Evolutionary conservation across 2,329 filamentous ascomycete genomes (phyloP), one percentile per base, ranked within the genome.

Genomic region (Colletotrichum siamense): DNA sequence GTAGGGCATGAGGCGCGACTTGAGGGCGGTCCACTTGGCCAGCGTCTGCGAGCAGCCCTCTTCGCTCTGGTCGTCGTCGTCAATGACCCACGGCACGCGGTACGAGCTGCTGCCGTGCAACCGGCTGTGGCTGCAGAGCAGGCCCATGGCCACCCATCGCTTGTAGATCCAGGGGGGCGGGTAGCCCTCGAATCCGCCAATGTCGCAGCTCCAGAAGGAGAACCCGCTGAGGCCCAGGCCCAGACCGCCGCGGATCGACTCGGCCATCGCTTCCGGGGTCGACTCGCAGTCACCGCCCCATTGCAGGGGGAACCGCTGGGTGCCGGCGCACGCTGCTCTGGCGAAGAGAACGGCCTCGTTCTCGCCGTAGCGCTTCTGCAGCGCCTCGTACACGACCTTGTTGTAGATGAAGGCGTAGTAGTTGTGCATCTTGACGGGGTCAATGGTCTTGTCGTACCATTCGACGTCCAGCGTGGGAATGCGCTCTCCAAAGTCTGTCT

Each of bases 231-330:
- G 85, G 16, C 92, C 91, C 59, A 94, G 88, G 10, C 89, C 91
- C 3, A 94, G 84, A 0, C 93, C 93, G 16, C 93, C 93, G 10
- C 93, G 91, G 8, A 94, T 84, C 1, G 91, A 93, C 84, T 95
- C 94, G 5, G 92, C 94, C 87, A 95, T 93, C 18, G 93, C 94
- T 80, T 94, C 92, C 61, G 93, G 92, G 1, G 93, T 95, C 34
- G 91, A 93, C 83, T 95, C 94, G 82, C 93, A 95, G 85, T 95
- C 94, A 71, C 94, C 94, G 39, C 94, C 94, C 94, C 94, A 95
- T 65, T 91, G 90, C 4, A 94, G 87, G 1, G 94, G 94, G 82
- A 94, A 95, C 7, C 91, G 87, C 84, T 95, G 94, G 2, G 90
- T 91, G 7, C 94, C 94, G 4, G 93, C 92, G 71, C 90, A 92